These are phyloP conservation scores for Apiospora marii DNA, from an alignment of 2,329 filamentous ascomycete genomes.

Conservation along the genomic window DNA sequence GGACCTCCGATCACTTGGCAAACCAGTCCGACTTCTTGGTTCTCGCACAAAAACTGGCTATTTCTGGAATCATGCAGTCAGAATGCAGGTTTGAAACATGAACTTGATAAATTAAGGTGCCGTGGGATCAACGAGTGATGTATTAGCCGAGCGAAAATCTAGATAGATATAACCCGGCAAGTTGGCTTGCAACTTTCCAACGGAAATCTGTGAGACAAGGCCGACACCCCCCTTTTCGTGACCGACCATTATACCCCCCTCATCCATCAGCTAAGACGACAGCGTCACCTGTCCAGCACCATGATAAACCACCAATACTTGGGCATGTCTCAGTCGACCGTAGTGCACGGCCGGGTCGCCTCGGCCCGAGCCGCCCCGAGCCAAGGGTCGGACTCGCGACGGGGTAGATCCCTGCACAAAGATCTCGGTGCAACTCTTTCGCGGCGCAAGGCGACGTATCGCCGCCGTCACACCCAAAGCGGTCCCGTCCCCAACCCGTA, in stretches of 20 bases:
- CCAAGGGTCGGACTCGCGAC: too few species aligned
- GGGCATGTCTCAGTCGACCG: neutral
- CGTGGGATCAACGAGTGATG: neutral
- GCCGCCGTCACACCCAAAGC: too few species aligned
- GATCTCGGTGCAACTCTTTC: neutral
- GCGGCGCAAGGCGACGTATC: neutral
- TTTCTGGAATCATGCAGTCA: neutral
- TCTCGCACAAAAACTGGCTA: neutral
- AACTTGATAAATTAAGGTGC: neutral
- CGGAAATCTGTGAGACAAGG: too few species aligned
- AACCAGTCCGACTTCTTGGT: neutral
- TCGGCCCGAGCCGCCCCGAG: too few species aligned
- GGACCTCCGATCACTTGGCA: neutral
- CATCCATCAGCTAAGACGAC: neutral
- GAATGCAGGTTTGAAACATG: neutral
- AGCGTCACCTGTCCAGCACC: neutral
- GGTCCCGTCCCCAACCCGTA: neutral
- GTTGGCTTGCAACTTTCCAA: neutral
- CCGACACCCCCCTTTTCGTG: neutral
- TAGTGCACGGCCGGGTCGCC: too few species aligned
- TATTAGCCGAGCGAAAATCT: neutral
- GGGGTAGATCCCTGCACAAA: too few species aligned
- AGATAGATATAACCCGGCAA: neutral
- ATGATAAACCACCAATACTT: neutral
- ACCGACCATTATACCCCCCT: neutral